phyloP scores from a whole-genome alignment of 768 basidiomycete species.

The Leucocoprinus leucothites region DNA sequence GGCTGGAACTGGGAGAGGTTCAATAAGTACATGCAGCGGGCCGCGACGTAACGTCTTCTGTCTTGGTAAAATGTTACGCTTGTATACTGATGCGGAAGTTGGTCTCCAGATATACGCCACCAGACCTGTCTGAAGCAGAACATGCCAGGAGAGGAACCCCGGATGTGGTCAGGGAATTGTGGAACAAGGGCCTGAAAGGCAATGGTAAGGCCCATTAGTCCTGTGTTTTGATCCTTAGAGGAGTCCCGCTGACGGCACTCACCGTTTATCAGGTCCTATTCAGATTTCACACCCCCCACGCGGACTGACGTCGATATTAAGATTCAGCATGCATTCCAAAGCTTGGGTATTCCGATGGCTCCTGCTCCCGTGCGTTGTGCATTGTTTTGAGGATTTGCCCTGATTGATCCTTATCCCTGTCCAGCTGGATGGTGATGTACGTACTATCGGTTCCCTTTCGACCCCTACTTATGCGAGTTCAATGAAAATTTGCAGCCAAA shows the following conservation, averaged over 20 bases:
- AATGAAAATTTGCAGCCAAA: neutral
- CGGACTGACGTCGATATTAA: neutral
- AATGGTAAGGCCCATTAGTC: neutral
- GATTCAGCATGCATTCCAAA: neutral
- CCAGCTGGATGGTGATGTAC: neutral
- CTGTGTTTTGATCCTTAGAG: no score
- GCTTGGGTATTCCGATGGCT: neutral
- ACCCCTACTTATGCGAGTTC: no score
- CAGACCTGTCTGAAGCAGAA: neutral
- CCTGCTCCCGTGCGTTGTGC: neutral
- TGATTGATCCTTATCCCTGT: no score
- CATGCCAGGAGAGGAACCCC: neutral
- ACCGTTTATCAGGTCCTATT: neutral
- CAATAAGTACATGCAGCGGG: constrained; percentile 32
- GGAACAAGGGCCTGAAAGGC: neutral
- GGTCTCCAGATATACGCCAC: neutral
- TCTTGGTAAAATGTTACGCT: no score
- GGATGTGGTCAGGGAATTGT: neutral
- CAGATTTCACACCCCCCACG: neutral
- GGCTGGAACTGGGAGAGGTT: constrained; percentile 53
- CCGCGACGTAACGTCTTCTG: constrained; percentile 32
- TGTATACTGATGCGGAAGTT: no score
- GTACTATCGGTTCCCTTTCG: neutral
- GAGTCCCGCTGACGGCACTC: no score
- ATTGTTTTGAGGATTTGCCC: no score